These are phyloP conservation scores for Melastoma candidum DNA, from an alignment of 441 rosid species.

Conservation along the genomic window DNA sequence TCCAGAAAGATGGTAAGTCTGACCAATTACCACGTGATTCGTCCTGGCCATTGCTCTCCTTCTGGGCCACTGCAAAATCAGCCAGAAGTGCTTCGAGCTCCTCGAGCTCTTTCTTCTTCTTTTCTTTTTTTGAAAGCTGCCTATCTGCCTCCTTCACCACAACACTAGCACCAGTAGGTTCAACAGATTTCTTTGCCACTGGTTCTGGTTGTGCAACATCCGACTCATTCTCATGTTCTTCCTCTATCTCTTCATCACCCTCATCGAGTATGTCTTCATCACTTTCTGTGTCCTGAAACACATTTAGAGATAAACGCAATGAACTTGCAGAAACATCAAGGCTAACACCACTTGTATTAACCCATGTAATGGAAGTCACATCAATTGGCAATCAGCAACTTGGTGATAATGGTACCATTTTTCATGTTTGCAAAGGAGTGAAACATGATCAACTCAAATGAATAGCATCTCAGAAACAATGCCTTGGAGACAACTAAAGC, in stretches of 20 bases:
- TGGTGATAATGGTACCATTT: too few species aligned
- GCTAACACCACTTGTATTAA: neutral
- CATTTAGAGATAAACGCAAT: constrained; percentile 3
- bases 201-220: constrained; percentile 37
- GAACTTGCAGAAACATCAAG: neutral
- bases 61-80: constrained; percentile 38
- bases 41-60: constrained; percentile 38
- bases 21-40: constrained; percentile 35
- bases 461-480: too few species aligned
- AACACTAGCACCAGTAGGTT: constrained; percentile 21
- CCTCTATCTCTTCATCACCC: constrained; percentile 71
- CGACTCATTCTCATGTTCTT: constrained; percentile 55
- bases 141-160: constrained; percentile 56
- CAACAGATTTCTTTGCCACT: constrained; percentile 31
- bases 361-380: too few species aligned
- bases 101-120: constrained; percentile 66
- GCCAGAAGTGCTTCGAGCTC: constrained; percentile 74
- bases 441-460: too few species aligned
- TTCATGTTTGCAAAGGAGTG: too few species aligned
- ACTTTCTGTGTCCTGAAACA: constrained; percentile 65
- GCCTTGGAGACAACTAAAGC: too few species aligned
- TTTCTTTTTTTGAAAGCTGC: constrained; percentile 74
- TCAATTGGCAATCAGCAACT: too few species aligned
- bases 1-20: neutral
- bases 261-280: constrained; percentile 75